phyloP scores from a whole-genome alignment of 202 grass and related monocot species.

The Bolboschoenoplectus hybrid region DNA sequence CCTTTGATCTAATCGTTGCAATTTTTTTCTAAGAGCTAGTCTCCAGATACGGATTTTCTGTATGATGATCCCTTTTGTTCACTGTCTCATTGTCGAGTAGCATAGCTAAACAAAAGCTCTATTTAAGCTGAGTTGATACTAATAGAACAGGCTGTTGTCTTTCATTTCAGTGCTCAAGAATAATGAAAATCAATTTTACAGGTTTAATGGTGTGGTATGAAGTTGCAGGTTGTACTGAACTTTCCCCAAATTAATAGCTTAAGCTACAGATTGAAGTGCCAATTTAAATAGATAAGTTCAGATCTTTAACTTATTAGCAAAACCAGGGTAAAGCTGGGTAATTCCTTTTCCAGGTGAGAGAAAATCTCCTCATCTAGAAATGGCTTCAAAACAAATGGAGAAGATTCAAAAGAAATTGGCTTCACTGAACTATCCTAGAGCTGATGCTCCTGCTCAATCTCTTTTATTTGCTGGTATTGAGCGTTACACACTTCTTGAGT shows the following conservation, averaged over 20 bases:
- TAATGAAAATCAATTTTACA: neutral
- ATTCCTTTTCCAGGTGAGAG: conserved; percentile 17
- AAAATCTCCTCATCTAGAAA: conserved; percentile 24
- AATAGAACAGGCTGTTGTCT: neutral
- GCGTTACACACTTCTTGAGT: conserved; percentile 93
- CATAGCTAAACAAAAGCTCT: neutral
- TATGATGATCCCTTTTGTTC: neutral
- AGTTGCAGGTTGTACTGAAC: neutral
- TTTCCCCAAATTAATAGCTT: too few relatives aligned
- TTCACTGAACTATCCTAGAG: conserved; percentile 71
- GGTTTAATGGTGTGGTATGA: neutral
- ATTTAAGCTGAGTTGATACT: neutral
- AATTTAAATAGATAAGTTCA: neutral
- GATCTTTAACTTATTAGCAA: neutral
- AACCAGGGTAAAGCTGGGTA: neutral
- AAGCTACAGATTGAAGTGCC: neutral
- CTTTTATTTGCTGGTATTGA: conserved; percentile 96
- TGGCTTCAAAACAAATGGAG: conserved; percentile 99
- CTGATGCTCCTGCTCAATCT: conserved; percentile 80
- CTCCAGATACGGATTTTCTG: neutral
- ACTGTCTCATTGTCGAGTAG: neutral
- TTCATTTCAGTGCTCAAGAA: neutral
- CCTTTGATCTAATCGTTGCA: neutral
- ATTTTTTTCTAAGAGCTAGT: neutral
- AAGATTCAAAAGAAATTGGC: conserved; percentile 92